Percentiles rank a stretch among this genome's conserved stretches.
Evolutionary conservation across 352 stramenopile species (phyloP).

Genomic region (Achlya hypogyna): DNA sequence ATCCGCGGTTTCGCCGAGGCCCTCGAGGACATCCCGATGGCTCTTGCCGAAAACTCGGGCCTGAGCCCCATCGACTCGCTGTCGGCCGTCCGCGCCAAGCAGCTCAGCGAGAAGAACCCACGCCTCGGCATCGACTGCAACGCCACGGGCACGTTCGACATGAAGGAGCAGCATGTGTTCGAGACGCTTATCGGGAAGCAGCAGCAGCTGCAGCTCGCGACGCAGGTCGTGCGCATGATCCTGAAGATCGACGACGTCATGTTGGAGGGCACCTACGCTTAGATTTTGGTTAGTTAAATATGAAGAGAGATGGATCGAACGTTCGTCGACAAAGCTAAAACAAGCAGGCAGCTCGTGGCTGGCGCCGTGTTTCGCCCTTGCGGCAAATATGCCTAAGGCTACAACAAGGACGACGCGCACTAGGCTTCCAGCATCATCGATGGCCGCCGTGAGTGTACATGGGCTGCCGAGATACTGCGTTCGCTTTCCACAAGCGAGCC

Average conservation of each 20-base stretch:
- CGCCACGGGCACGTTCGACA: slow-evolving; percentile 89
- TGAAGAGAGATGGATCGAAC: slow-evolving; percentile 4
- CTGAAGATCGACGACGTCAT: slow-evolving; percentile 99
- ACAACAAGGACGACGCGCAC: no score
- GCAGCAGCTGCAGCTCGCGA: slow-evolving; percentile 98
- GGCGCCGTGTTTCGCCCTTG: no score
- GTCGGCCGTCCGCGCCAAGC: slow-evolving; percentile 91
- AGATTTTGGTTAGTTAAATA: slow-evolving; percentile 19
- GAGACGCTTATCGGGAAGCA: slow-evolving; percentile 99
- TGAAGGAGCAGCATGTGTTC: slow-evolving; percentile 98
- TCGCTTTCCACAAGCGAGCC: no score
- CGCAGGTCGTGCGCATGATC: slow-evolving; percentile 99
- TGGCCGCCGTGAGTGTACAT: no score
- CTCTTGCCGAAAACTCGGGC: slow-evolving; percentile 98
- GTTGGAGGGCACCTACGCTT: slow-evolving; percentile 87
- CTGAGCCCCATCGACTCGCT: slow-evolving; percentile 97
- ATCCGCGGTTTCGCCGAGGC: slow-evolving; percentile 98
- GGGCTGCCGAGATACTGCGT: no score
- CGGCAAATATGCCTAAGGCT: no score
- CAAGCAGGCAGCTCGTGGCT: no score
- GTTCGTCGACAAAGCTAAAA: no score
- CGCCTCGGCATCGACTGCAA: slow-evolving; percentile 96
- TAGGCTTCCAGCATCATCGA: no score
- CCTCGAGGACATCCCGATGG: slow-evolving; percentile 99
- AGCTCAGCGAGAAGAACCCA: slow-evolving; percentile 92